Base-by-base conservation (phyloP, 306 rosid genomes). In the Oemleria cerasiformis region DNA sequence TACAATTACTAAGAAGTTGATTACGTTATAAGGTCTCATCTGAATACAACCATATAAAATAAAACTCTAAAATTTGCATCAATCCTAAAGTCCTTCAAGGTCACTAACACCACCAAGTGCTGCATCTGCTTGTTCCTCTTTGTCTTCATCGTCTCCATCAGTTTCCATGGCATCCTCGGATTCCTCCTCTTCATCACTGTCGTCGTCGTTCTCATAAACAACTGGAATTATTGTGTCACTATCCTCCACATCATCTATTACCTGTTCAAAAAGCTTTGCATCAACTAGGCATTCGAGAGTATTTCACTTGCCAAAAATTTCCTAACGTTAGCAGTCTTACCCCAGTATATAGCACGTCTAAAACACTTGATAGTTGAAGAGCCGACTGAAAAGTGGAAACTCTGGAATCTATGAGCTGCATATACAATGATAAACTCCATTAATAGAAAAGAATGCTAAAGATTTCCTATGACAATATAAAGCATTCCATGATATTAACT, bases 371-470 rank as follows among this genome's bases (percentile, higher is more conserved):
- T n/a, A 92, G 85, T 79, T 87, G 85, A 51, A 88, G 25, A 70
- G 92, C 87, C 3, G 89, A 77, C 25, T 86, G 77, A 65, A 88
- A 85, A 45, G 91, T 88, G 44, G 92, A 92, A 66, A 88, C 84
- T 84, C 98, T 88, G 13, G 95, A 82, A 59, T 88, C 96, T 21
- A 90, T 83, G 56, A 92, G 84, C 92, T 92, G 91, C 82, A 83
- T 50, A 65, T 23, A 16, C 53, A 60, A 38, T 1, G 60, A 82
- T 6, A 19, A 20, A 44, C 16, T 39, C 14, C n/a, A 21, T 70
- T 17, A n/a, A 9, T 43, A 34, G 8, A 58, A 2, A 58, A 16
- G 1, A 41, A 48, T 15, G 23, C 45, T 2, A 20, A 16, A 9
- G 23, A 39, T 68, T 50, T 68, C 62, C 23, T 36, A 19, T 2